Evolutionary conservation across 257 asterid species (phyloP), one percentile per base, ranked within the genome.

Genomic region (Petrea volubilis): DNA sequence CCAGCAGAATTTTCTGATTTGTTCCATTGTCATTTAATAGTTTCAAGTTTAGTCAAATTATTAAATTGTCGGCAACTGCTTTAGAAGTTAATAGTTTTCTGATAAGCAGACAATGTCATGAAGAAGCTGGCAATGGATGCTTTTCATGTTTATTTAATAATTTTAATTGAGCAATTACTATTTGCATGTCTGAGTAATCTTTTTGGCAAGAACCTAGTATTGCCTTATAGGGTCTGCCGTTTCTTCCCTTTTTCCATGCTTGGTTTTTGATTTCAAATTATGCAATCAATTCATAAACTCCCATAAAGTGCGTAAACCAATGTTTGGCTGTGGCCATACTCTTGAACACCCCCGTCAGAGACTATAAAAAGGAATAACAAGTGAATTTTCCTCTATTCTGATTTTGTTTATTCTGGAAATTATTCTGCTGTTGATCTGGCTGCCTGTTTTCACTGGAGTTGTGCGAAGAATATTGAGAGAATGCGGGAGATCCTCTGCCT

Each of bases 41-140:
- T 36, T 24, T 36, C 17, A 21, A 2, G 21, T 64, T 64, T 34
- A 44, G 21, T 51, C 41, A 21, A 40, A 38, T 60, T 23, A 49
- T 69, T 63, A 23, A 36, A 52, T n/a, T 52, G 58, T 51, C 53
- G 21, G 18, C 31, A 13, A 53, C 50, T 70, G 33, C 74, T 71
- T 27, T 20, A 34, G 47, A 65, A 56, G 27, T 65, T 33, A 7
- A 21, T 65, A 20, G 40, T 55, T 23, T 68, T 55, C 46, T 49
- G 20, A 50, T 29, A 27, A 23, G 43, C 27, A 49, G 15, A 27
- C 15, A 57, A 5, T 27, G 15, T 68, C 10, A 33, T 11, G 55
- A 49, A 31, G 34, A 74, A 31, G 27, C 52, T 21, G 27, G 52
- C 7, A 53, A 20, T n/a, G 41, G 41, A n/a, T 13, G 21, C 51